These are phyloP conservation scores for Calonectria crousiana DNA, from an alignment of 2,329 filamentous ascomycete genomes.

Conservation along the genomic window DNA sequence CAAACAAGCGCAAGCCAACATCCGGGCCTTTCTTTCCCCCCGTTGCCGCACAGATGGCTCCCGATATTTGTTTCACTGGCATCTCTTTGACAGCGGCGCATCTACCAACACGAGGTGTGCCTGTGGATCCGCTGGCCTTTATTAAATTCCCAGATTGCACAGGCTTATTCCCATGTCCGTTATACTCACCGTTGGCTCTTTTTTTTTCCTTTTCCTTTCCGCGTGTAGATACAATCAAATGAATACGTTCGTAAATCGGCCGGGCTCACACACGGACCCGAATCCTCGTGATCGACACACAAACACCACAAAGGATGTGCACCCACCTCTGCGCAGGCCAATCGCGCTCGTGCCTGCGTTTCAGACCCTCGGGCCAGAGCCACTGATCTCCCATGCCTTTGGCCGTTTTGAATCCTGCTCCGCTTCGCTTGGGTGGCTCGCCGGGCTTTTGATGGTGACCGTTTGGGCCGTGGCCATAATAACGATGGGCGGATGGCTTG, in stretches of 20 bases:
- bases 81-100: neutral
- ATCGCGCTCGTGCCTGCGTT: neutral
- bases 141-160: neutral
- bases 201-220: neutral
- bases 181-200: neutral
- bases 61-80: neutral
- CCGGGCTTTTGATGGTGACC: neutral
- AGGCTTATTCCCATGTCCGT: neutral
- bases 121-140: neutral
- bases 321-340: neutral
- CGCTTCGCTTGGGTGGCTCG: neutral
- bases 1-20: neutral
- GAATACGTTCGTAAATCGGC: neutral
- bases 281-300: neutral
- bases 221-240: neutral
- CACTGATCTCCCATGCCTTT: neutral
- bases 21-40: neutral
- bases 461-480: neutral
- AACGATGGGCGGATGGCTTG: constrained; percentile 1
- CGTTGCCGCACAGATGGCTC: neutral
- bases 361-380: neutral
- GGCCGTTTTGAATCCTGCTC: neutral
- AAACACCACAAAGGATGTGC: neutral
- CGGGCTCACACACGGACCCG: neutral
- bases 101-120: neutral